Base-by-base conservation (phyloP, 192 early-diverging fungal species). In the Coemansia sp. region DNA sequence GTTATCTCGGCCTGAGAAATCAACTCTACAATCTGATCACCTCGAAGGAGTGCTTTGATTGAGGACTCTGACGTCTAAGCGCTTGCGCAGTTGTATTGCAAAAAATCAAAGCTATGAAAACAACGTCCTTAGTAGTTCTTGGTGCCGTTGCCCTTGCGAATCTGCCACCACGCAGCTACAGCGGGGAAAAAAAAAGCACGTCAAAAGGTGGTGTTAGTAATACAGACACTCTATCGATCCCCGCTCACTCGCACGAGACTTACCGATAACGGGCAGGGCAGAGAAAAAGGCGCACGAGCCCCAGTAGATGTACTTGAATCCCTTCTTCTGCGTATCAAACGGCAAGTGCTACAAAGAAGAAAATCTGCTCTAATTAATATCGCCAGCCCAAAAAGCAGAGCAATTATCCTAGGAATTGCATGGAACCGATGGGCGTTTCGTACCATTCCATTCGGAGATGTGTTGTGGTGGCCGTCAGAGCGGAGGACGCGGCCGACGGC, bases 301-400 rank as follows among this genome's bases (percentile, higher is more conserved):
- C 73, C 73, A 82, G 79, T 82, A 82, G 21, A 76, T 23, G 55
- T 41, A 82, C 68, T 82, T 82, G 79, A 82, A 82, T 59, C 74
- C 42, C 61, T 64, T 61, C 74, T 76, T 76, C 64, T 76, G 69
- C 16, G 74, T 69, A 47, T 82, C 71, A 45, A 82, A 82, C 36
- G 79, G 79, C 47, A 82, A 33, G 64, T 82, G 63, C 79, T 82
- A 82, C 74, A 72, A 39, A 56, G 13, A 55, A 42, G 52, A n/a
- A 43, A 59, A 0, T 3, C 5, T 14, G 3, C 13, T 12, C 31
- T 13, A 14, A 33, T 63, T 50, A 31, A n/a, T 50, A 41, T 43
- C 41, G 3, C 61, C 26, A 63, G n/a, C 56, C 20, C 10, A 43
- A 62, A 11, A 13, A 62, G n/a, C 14, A n/a, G 18, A 20, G 43